These are phyloP conservation scores for Chlorella vulgaris DNA, from an alignment of 139 green algal genomes.

Conservation along the genomic window DNA sequence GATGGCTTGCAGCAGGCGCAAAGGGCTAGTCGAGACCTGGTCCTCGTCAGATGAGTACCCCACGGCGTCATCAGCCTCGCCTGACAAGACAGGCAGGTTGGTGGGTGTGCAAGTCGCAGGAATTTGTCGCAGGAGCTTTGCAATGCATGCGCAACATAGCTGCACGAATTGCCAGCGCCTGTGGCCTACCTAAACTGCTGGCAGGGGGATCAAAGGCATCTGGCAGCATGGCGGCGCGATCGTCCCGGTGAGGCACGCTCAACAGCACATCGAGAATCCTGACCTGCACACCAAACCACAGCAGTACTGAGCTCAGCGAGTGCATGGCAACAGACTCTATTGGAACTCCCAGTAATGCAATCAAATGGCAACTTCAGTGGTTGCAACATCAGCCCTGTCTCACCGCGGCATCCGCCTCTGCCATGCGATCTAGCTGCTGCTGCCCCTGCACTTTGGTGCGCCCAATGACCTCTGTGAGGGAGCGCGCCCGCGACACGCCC, in stretches of 20 bases:
- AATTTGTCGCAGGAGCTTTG: not conserved
- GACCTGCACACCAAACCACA: not conserved
- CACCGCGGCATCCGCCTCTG: constrained; percentile 14
- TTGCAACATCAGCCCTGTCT: not conserved
- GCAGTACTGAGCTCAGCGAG: not conserved
- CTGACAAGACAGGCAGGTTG: too few relatives aligned
- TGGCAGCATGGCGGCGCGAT: constrained; percentile 43
- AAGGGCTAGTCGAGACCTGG: constrained; percentile 44
- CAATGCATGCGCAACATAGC: not conserved
- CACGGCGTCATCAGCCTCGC: constrained; percentile 13
- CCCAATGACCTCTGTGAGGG: constrained; percentile 36
- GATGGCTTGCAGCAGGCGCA: constrained; percentile 46
- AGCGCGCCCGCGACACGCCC: constrained; percentile 24
- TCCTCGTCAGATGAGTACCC: constrained; percentile 30
- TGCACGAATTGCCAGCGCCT: too few relatives aligned
- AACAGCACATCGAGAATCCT: constrained; percentile 56
- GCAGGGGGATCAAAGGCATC: constrained; percentile 49
- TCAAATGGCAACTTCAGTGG: not conserved
- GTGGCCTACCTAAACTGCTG: not conserved
- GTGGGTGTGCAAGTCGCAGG: too few relatives aligned
- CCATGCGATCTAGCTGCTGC: not conserved
- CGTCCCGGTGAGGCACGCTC: constrained; percentile 18
- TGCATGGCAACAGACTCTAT: not conserved
- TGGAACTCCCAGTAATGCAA: not conserved
- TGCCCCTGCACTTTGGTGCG: constrained; percentile 24